phyloP scores from a whole-genome alignment of 768 basidiomycete genomes.

The Agrocybe pediades region DNA sequence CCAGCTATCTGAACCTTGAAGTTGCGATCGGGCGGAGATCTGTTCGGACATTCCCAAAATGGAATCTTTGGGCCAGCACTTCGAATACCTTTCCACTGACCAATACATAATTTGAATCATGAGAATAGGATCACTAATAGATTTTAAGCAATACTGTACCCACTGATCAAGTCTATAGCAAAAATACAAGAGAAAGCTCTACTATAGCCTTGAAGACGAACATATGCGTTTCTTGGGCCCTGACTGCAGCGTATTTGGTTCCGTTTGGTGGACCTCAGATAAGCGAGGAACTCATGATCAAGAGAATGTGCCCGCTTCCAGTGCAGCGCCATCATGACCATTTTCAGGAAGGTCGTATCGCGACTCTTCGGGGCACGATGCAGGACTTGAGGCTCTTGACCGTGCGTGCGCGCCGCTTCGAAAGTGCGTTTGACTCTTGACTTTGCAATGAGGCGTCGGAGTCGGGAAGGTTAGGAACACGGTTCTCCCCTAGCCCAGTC shows the following conservation, averaged over 20 bases:
- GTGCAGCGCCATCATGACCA: no score
- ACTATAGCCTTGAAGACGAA: background rate
- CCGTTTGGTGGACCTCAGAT: background rate
- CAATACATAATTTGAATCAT: background rate
- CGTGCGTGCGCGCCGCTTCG: background rate
- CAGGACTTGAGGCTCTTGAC: background rate
- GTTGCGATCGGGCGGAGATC: slow-evolving; percentile 31
- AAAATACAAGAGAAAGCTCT: background rate
- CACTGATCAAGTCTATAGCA: background rate
- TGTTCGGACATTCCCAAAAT: slow-evolving; percentile 18
- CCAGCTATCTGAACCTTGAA: slow-evolving; percentile 21
- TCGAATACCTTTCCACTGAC: background rate
- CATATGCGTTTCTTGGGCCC: no score
- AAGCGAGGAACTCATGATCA: background rate
- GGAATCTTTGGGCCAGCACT: slow-evolving; percentile 14
- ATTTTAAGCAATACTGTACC: background rate
- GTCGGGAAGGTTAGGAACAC: background rate
- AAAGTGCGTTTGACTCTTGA: background rate
- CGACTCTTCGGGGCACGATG: background rate
- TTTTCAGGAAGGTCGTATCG: background rate
- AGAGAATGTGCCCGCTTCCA: no score
- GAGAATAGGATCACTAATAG: background rate
- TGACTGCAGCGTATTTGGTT: background rate
- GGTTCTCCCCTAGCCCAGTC: background rate
- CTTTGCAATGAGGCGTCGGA: background rate